phyloP scores from a whole-genome alignment of 495 filamentous ascomycete genomes.

The Aspergillus olivimuriae region DNA sequence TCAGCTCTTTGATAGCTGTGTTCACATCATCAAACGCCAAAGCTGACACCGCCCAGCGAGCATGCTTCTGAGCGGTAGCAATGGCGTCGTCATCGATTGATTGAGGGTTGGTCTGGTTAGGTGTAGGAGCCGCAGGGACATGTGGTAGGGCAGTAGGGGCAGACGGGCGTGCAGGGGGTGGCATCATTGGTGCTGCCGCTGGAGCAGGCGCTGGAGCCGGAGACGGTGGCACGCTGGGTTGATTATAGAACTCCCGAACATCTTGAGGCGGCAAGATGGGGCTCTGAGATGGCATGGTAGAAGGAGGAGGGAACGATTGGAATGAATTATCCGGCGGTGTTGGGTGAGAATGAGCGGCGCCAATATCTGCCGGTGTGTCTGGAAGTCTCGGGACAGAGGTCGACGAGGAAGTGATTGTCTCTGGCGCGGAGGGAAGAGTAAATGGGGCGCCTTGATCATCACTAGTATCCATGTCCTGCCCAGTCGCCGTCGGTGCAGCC shows the following conservation, averaged over 20 bases:
- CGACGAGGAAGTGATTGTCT: constrained; percentile 22
- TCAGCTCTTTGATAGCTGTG: constrained; percentile 83
- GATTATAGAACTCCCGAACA: constrained; percentile 28
- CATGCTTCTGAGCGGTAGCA: constrained; percentile 82
- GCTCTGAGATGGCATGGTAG: constrained; percentile 16
- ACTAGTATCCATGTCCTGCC: constrained; percentile 16
- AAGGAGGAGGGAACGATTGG: constrained; percentile 43
- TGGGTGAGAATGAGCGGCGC: constrained; percentile 1
- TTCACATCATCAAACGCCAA: constrained; percentile 93
- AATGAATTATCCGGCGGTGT: constrained; percentile 23
- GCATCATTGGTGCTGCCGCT: constrained; percentile 9
- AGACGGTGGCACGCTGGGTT: constrained; percentile 14
- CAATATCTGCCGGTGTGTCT: constrained; percentile 29
- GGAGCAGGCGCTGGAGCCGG: constrained; percentile 16
- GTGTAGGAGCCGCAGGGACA: constrained; percentile 13
- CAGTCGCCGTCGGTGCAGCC: constrained; percentile 11
- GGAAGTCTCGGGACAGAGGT: constrained; percentile 28
- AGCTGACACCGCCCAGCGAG: constrained; percentile 94
- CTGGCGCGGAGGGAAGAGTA: constrained; percentile 37
- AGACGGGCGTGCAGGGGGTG: constrained; percentile 15
- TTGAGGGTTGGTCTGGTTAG: constrained; percentile 16
- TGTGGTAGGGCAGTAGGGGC: constrained; percentile 15
- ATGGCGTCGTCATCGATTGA: constrained; percentile 68
- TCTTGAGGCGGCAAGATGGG: constrained; percentile 23
- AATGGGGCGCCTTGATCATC: constrained; percentile 13